Percentiles rank a stretch among this genome's conserved stretches.
These are phyloP conservation scores for Alternaria triticimaculans DNA, from an alignment of 2,329 filamentous ascomycete genomes.

Conservation along the genomic window DNA sequence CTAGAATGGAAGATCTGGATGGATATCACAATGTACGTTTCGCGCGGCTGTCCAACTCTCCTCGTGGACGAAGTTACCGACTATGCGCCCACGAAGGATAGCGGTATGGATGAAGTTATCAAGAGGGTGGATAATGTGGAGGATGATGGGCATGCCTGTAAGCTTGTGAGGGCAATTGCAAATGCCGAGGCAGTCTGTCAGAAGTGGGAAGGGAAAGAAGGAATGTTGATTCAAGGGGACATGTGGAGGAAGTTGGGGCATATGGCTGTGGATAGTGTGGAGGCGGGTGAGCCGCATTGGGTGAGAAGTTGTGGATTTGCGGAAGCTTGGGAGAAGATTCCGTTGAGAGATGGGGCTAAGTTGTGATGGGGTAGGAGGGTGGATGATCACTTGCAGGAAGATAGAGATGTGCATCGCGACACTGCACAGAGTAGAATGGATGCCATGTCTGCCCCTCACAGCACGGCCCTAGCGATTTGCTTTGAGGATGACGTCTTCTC, in stretches of 20 bases:
- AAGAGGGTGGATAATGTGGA: conserved; percentile 54
- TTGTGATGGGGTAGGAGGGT: conserved; percentile 20
- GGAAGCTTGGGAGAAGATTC: conserved; percentile 66
- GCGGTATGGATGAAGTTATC: conserved; percentile 54
- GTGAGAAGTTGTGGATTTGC: conserved; percentile 68
- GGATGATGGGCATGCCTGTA: conserved; percentile 85
- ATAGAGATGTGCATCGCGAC: background rate
- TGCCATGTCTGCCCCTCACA: background rate
- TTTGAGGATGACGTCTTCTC: background rate
- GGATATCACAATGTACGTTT: conserved; percentile 77
- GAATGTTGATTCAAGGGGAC: conserved; percentile 60
- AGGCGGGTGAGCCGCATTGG: conserved; percentile 63
- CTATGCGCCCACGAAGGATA: conserved; percentile 62
- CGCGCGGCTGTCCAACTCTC: conserved; percentile 68
- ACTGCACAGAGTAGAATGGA: background rate
- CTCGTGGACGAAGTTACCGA: conserved; percentile 63
- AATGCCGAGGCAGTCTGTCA: conserved; percentile 64
- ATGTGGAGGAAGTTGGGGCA: conserved; percentile 68
- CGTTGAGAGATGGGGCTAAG: conserved; percentile 31
- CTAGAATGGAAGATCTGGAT: conserved; percentile 82
- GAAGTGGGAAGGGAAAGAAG: conserved; percentile 53
- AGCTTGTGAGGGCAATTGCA: conserved; percentile 73
- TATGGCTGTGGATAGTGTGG: conserved; percentile 68
- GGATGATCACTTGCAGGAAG: background rate
- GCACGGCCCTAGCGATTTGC: background rate